Conservation (phyloP, 495 filamentous ascomycete species). For the Podospora sp. region DNA sequence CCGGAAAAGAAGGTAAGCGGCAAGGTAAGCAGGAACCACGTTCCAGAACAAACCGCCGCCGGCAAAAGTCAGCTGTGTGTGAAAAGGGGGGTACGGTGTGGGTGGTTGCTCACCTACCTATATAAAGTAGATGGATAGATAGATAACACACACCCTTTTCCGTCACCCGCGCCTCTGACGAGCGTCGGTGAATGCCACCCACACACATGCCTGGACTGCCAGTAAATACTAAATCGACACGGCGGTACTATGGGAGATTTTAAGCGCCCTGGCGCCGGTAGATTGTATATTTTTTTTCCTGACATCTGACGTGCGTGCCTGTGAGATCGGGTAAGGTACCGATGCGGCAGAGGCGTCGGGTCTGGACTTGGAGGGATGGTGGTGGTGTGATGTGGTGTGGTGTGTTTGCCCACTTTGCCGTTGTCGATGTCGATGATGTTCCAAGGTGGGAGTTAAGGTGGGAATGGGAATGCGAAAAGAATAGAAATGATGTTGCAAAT, state of each 20-base stretch:
- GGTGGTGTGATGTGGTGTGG: background rate
- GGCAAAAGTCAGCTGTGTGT: background rate
- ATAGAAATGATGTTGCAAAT: too few relatives aligned
- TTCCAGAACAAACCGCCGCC: slow-evolving; percentile 4
- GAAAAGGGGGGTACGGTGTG: background rate
- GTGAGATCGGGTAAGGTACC: background rate
- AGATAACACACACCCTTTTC: slow-evolving; percentile 2
- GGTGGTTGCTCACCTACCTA: too few relatives aligned
- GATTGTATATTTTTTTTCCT: background rate
- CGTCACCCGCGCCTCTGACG: background rate
- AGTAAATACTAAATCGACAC: too few relatives aligned
- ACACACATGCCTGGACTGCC: too few relatives aligned
- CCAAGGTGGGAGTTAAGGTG: too few relatives aligned
- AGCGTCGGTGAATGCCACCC: background rate
- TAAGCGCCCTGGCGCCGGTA: background rate
- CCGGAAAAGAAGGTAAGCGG: background rate
- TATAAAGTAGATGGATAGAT: background rate
- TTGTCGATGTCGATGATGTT: too few relatives aligned
- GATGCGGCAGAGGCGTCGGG: background rate
- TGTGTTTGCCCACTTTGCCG: too few relatives aligned
- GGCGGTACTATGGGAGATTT: background rate
- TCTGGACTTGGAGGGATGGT: background rate
- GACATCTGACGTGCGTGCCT: background rate
- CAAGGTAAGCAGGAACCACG: slow-evolving; percentile 1
- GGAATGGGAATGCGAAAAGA: too few relatives aligned